phyloP scores from a whole-genome alignment of 495 filamentous ascomycete genomes.

The Recurvomyces mirabilis region DNA sequence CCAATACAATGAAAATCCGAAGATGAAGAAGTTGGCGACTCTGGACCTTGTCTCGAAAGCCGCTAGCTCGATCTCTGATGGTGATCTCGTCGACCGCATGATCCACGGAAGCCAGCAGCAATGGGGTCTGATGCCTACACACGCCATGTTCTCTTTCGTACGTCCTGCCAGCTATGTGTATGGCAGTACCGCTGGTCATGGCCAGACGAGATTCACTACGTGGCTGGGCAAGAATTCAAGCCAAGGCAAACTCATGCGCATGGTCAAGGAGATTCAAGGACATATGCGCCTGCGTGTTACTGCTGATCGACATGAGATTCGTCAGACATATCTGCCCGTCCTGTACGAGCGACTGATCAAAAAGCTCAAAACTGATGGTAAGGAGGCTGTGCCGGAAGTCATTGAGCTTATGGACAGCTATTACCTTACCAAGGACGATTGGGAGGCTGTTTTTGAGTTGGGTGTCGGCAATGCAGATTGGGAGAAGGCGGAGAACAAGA shows the following conservation, averaged over 20 bases:
- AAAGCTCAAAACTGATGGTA: slow-evolving; percentile 32
- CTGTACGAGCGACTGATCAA: slow-evolving; percentile 77
- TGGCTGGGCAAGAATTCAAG: slow-evolving; percentile 97
- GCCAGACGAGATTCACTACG: slow-evolving; percentile 55
- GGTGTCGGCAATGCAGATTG: slow-evolving; percentile 75
- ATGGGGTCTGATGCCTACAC: slow-evolving; percentile 94
- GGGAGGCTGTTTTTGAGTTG: slow-evolving; percentile 82
- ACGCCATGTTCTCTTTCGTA: slow-evolving; percentile 95
- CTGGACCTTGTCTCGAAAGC: slow-evolving; percentile 79
- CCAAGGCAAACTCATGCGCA: slow-evolving; percentile 68
- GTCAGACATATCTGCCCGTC: slow-evolving; percentile 84
- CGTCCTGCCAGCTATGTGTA: slow-evolving; percentile 81
- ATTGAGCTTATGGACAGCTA: slow-evolving; percentile 96
- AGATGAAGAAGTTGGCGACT: slow-evolving; percentile 61
- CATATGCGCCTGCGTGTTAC: slow-evolving; percentile 89
- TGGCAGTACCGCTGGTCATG: slow-evolving; percentile 50
- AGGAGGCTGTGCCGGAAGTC: slow-evolving; percentile 31
- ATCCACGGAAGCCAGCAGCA: slow-evolving; percentile 97
- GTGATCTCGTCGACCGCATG: slow-evolving; percentile 93
- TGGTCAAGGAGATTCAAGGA: slow-evolving; percentile 86
- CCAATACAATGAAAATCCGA: slow-evolving; percentile 39
- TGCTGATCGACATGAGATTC: slow-evolving; percentile 87
- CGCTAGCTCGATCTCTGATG: slow-evolving; percentile 91
- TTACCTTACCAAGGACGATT: slow-evolving; percentile 91
- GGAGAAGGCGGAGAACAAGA: slow-evolving; percentile 46